phyloP scores from a whole-genome alignment of 306 rosid species.

The Rubus idaeus region DNA sequence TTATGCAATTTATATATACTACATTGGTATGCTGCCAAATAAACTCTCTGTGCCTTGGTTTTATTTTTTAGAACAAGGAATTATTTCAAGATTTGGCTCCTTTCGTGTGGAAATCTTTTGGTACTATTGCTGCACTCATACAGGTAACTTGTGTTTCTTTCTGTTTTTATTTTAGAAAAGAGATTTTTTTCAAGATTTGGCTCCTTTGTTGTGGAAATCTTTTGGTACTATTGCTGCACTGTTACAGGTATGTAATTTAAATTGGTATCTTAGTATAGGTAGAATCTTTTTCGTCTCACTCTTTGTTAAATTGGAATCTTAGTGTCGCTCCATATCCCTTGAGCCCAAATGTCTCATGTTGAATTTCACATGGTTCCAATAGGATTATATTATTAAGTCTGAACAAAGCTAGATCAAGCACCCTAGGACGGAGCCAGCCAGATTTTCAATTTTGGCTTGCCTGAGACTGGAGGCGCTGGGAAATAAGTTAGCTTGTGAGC shows the following conservation, averaged over 20 bases:
- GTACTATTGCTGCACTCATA: conserved; percentile 35
- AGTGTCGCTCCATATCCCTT: neutral
- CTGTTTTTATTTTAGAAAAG: conserved; percentile 57
- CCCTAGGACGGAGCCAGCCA: neutral
- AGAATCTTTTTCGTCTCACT: neutral
- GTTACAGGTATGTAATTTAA: conserved; percentile 50
- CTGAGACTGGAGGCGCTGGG: neutral
- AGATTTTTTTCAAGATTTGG: conserved; percentile 89
- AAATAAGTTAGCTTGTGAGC: neutral
- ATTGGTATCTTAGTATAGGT: conserved; percentile 10
- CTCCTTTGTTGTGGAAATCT: conserved; percentile 90
- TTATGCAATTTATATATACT: conserved; percentile 19
- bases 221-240: conserved; percentile 96
- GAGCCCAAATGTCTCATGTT: neutral
- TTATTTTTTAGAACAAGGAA: conserved; percentile 36
- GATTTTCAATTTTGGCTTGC: neutral
- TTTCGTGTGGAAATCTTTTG: conserved; percentile 39
- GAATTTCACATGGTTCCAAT: neutral
- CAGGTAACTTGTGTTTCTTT: conserved; percentile 26
- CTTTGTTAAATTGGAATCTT: neutral
- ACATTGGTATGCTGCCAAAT: conserved; percentile 8
- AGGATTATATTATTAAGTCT: neutral
- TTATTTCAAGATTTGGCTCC: conserved; percentile 43
- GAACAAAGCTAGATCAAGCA: neutral
- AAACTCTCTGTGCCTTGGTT: conserved; percentile 24